These are phyloP conservation scores for Phylloporus sp. DNA, from an alignment of 768 basidiomycete genomes.

Conservation along the genomic window DNA sequence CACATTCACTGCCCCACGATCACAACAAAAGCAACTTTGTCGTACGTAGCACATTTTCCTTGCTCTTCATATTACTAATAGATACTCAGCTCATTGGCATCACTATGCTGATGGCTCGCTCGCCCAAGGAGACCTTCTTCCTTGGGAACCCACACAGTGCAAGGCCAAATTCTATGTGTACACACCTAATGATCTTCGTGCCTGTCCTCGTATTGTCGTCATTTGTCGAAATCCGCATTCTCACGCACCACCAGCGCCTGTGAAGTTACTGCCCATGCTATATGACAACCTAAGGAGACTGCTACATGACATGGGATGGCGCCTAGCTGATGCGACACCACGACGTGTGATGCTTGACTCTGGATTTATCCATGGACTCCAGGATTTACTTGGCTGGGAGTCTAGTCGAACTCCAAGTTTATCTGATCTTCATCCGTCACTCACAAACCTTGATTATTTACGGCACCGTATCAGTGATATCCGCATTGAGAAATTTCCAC, in stretches of 20 bases:
- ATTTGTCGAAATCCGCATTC: constrained; percentile 9
- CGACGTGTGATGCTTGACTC: neutral
- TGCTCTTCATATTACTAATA: neutral
- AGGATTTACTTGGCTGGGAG: neutral
- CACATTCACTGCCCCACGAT: neutral
- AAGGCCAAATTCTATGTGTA: neutral
- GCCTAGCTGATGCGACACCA: constrained; percentile 3
- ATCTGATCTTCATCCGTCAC: constrained; percentile 3
- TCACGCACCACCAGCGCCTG: neutral
- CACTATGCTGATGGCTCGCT: neutral
- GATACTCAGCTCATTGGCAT: neutral
- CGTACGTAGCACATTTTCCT: neutral
- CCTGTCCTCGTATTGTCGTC: neutral
- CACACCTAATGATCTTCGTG: neutral
- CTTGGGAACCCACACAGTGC: neutral
- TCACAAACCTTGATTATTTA: neutral
- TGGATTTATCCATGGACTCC: neutral
- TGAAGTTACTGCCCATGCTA: neutral
- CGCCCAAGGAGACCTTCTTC: neutral
- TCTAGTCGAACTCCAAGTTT: neutral
- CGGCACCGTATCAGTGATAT: neutral
- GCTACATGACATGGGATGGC: neutral
- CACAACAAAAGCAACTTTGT: neutral
- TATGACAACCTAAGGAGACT: neutral
- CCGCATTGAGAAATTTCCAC: neutral